These are phyloP conservation scores for Zymoseptoria passerinii DNA, from an alignment of 2,329 filamentous ascomycete genomes.

Conservation along the genomic window DNA sequence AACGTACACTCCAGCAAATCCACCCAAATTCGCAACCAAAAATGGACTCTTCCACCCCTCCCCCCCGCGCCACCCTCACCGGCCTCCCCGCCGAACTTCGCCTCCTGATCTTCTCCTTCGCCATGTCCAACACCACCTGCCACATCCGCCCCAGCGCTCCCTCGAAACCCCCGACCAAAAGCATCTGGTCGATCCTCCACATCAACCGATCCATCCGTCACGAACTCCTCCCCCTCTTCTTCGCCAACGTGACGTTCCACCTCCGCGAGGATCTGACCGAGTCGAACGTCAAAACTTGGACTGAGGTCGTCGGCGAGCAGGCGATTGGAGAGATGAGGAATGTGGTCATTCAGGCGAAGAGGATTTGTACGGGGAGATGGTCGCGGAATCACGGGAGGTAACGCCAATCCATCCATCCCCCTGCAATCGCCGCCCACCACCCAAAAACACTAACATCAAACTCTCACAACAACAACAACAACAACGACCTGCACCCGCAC, in stretches of 20 bases:
- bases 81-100: constrained; percentile 1
- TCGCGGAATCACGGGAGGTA: neutral
- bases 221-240: neutral
- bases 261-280: neutral
- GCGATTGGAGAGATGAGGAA: neutral
- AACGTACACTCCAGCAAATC: too few species aligned
- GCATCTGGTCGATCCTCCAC: neutral
- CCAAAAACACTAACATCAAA: neutral
- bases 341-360: neutral
- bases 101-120: neutral
- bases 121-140: neutral
- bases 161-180: neutral
- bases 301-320: neutral
- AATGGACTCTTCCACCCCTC: neutral
- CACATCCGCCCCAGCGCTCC: neutral
- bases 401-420: neutral
- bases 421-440: neutral
- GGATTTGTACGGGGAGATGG: neutral
- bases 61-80: neutral
- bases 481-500: neutral
- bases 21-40: too few species aligned
- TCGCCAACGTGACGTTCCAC: neutral
- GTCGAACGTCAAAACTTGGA: neutral
- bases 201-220: neutral
- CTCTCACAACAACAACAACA: neutral